phyloP scores from a whole-genome alignment of 129 eudicot genomes.

The Centella asiatica region DNA sequence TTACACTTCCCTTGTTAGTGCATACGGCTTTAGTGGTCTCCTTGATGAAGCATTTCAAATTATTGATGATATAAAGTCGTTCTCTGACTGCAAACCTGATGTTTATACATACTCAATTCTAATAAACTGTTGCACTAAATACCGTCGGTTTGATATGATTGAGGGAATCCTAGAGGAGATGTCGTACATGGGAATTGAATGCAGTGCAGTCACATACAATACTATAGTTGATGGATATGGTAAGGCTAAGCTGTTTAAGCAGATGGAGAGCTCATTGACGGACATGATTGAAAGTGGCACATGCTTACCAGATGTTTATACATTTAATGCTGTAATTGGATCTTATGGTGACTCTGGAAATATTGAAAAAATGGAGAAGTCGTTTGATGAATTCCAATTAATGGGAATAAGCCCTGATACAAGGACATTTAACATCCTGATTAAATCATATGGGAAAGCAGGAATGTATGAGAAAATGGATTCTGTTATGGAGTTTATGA shows the following conservation, averaged over 20 bases:
- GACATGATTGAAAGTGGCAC: conserved; percentile 66
- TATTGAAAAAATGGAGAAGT: conserved; percentile 77
- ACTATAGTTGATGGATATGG: conserved; percentile 91
- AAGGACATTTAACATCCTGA: conserved; percentile 65
- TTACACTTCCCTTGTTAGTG: conserved; percentile 77
- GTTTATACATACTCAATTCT: conserved; percentile 70
- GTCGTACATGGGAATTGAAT: conserved; percentile 54
- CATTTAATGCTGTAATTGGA: conserved; percentile 66
- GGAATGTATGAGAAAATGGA: conserved; percentile 65
- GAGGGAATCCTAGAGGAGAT: conserved; percentile 53
- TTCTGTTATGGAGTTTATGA: conserved; percentile 66
- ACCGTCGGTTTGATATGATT: conserved; percentile 47
- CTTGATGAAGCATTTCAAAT: conserved; percentile 54
- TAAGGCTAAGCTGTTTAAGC: conserved; percentile 48
- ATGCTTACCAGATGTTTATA: conserved; percentile 66
- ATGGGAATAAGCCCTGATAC: conserved; percentile 73
- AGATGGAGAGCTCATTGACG: conserved; percentile 55
- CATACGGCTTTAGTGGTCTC: conserved; percentile 65
- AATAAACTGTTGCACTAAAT: conserved; percentile 58
- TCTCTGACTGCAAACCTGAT: conserved; percentile 69
- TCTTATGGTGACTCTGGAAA: conserved; percentile 65
- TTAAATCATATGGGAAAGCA: conserved; percentile 76
- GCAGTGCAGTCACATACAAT: conserved; percentile 64
- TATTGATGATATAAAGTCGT: conserved; percentile 58
- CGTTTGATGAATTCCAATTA: conserved; percentile 78